Evolutionary conservation across 1,284 basidiomycete species (phyloP).

Genomic region (Cutaneotrichosporon curvatum): DNA sequence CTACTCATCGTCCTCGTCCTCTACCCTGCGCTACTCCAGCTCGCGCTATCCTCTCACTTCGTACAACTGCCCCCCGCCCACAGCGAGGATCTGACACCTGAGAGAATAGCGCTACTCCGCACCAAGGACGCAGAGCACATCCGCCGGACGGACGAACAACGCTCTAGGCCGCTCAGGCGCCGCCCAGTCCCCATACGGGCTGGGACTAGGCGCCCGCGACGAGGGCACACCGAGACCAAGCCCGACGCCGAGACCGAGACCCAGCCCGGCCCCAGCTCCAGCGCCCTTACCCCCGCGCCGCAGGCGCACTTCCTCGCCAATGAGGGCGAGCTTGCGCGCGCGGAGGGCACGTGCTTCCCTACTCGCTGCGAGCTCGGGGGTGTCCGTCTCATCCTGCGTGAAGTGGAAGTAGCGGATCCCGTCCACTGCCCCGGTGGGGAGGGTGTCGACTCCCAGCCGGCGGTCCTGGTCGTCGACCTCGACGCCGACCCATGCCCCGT

Average conservation of each 20-base stretch:
- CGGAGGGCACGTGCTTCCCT: slow-evolving; percentile 8
- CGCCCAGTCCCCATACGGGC: slow-evolving; percentile 18
- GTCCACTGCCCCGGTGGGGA: slow-evolving; percentile 19
- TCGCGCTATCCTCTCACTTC: no score
- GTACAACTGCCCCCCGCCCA: no score
- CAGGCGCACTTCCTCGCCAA: slow-evolving; percentile 6
- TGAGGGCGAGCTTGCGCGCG: slow-evolving; percentile 20
- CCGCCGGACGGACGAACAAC: slow-evolving; percentile 35
- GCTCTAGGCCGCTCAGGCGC: slow-evolving; percentile 24
- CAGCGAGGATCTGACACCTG: no score
- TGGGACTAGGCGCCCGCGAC: slow-evolving; percentile 8
- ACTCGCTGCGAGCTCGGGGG: not conserved
- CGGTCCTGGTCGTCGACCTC: slow-evolving; percentile 66
- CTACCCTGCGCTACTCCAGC: no score
- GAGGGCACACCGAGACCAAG: not conserved
- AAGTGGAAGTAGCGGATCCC: slow-evolving; percentile 37
- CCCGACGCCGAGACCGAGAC: not conserved
- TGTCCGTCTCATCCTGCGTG: slow-evolving; percentile 2
- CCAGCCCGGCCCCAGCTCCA: slow-evolving; percentile 5
- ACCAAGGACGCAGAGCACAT: slow-evolving; percentile 38
- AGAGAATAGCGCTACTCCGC: slow-evolving; percentile 25
- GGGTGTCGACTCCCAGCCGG: slow-evolving; percentile 23
- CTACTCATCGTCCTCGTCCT: no score
- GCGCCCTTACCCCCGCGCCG: not conserved
- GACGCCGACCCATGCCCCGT: slow-evolving; percentile 83